A percentile compares a stretch with the other conserved stretches of the same genome.
Evolutionary conservation across 1,139 yeast genomes (phyloP).

Genomic region (Pneumocystis murina): DNA sequence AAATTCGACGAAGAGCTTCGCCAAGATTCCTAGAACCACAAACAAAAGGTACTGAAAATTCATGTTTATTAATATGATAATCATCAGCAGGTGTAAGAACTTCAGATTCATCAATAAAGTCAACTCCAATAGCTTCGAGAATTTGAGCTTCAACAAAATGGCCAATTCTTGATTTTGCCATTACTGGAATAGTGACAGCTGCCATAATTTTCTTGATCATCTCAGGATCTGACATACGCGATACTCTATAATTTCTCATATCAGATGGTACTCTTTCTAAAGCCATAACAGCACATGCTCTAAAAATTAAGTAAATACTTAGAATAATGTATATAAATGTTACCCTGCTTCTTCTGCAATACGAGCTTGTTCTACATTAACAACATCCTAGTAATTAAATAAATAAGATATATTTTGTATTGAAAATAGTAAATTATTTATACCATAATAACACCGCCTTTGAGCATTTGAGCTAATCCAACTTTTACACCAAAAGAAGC

Average conservation of each 20-base stretch:
- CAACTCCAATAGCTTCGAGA: constrained; percentile 56
- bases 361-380: constrained; percentile 42
- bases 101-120: constrained; percentile 71
- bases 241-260: constrained; percentile 70
- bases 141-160: constrained; percentile 76
- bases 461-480: constrained; percentile 79
- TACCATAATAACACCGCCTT: constrained; percentile 62
- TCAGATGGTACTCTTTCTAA: constrained; percentile 78
- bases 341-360: constrained; percentile 67
- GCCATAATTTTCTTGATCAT: constrained; percentile 67
- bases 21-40: constrained; percentile 79
- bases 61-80: constrained; percentile 48
- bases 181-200: constrained; percentile 40
- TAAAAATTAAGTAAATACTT: not conserved
- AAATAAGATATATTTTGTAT: not conserved
- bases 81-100: constrained; percentile 30
- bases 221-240: constrained; percentile 77
- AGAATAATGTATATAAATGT: not conserved
- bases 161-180: constrained; percentile 83
- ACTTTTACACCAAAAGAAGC: constrained; percentile 47
- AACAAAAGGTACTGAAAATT: constrained; percentile 63
- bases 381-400: constrained; percentile 26
- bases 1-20: constrained; percentile 66
- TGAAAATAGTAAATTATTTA: constrained; percentile 7
- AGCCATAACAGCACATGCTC: constrained; percentile 82